phyloP scores from a whole-genome alignment of 768 basidiomycete genomes.

The Boletus tomentosulus region DNA sequence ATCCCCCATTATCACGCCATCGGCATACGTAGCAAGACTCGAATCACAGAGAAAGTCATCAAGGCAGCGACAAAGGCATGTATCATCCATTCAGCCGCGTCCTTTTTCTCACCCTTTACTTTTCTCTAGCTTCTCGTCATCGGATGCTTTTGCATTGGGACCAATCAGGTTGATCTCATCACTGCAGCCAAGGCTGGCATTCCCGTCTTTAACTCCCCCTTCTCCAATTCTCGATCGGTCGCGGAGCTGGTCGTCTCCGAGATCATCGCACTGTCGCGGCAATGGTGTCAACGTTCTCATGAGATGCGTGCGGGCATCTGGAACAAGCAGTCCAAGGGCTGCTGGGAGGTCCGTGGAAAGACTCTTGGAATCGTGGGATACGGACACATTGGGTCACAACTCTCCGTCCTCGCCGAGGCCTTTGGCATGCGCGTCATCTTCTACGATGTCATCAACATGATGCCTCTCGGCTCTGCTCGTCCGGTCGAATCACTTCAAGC shows the following conservation, averaged over 20 bases:
- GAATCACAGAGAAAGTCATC: constrained; percentile 86
- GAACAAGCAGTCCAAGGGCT: constrained; percentile 99
- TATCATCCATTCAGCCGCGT: not conserved
- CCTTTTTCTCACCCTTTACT: not conserved
- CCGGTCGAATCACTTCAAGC: constrained; percentile 78
- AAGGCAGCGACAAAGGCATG: constrained; percentile 81
- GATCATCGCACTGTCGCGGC: constrained; percentile 89
- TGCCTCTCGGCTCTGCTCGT: constrained; percentile 93
- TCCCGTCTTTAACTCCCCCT: constrained; percentile 98
- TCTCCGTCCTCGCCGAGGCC: constrained; percentile 94
- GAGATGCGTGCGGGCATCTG: constrained; percentile 90
- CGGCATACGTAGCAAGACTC: constrained; percentile 97
- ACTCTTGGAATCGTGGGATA: constrained; percentile 97
- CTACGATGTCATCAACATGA: constrained; percentile 92
- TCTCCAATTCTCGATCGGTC: constrained; percentile 97
- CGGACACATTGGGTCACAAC: constrained; percentile 96
- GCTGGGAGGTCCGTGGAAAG: constrained; percentile 98
- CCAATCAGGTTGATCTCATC: constrained; percentile 91
- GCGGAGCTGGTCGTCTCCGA: constrained; percentile 97
- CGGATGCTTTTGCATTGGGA: constrained; percentile 99
- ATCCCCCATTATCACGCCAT: constrained; percentile 87
- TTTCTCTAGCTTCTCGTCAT: constrained; percentile 78
- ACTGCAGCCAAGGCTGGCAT: constrained; percentile 85
- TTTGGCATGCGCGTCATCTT: constrained; percentile 96
- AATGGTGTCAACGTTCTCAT: constrained; percentile 81